These are phyloP conservation scores for Calocybe indica DNA, from an alignment of 768 basidiomycete genomes.

Conservation along the genomic window DNA sequence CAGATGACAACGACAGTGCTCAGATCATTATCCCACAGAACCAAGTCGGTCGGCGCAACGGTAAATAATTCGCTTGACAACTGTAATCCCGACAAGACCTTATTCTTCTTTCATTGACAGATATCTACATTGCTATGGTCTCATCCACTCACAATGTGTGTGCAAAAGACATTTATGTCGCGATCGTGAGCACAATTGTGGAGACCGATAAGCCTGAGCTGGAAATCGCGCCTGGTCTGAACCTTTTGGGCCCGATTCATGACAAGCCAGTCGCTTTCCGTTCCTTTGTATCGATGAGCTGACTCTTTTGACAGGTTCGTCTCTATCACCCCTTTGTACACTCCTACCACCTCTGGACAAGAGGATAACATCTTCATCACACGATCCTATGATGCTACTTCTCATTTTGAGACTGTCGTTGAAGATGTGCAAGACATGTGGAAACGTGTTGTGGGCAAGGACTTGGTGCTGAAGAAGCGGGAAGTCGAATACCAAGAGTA, in stretches of 20 bases:
- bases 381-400: slow-evolving; percentile 96
- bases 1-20: slow-evolving; percentile 89
- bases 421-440: slow-evolving; percentile 97
- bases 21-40: slow-evolving; percentile 99
- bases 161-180: slow-evolving; percentile 91
- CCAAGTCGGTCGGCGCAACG: slow-evolving; percentile 89
- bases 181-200: slow-evolving; percentile 97
- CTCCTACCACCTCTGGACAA: slow-evolving; percentile 76
- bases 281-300: not conserved
- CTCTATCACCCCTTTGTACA: slow-evolving; percentile 81
- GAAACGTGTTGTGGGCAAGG: slow-evolving; percentile 75
- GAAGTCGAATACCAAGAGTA: slow-evolving; percentile 61
- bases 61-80: slow-evolving; percentile 36
- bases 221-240: slow-evolving; percentile 89
- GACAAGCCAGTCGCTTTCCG: slow-evolving; percentile 67
- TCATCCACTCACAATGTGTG: slow-evolving; percentile 97
- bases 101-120: slow-evolving; percentile 32
- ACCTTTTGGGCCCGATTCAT: slow-evolving; percentile 85
- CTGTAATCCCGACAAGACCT: not conserved
- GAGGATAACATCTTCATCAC: slow-evolving; percentile 95
- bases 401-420: slow-evolving; percentile 98
- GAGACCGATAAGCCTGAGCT: slow-evolving; percentile 90
- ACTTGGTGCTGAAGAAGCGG: slow-evolving; percentile 84
- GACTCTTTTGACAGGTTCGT: slow-evolving; percentile 61
- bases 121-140: slow-evolving; percentile 98